Base-by-base conservation (phyloP, 2,329 filamentous ascomycete species). In the Zopfia rhizophila region DNA sequence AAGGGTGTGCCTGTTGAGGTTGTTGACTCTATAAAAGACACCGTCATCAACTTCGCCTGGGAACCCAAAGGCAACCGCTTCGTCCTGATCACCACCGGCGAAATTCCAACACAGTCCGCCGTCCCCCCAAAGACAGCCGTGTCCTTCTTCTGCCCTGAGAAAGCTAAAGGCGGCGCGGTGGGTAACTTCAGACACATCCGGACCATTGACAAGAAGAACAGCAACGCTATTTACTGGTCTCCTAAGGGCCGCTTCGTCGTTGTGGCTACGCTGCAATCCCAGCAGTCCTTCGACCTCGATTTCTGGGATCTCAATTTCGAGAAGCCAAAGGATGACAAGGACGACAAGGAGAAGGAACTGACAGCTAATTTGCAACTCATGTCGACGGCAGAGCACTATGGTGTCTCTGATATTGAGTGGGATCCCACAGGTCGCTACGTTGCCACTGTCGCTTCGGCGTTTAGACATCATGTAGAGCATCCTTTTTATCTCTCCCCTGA, bases 11-110 rank as follows among this genome's bases (percentile, higher is more conserved):
- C 94, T 1, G 93, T 99, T 42, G 94, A 99, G 75, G 94, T 97
- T 45, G 91, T 99, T 38, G 94, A 99, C 75, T 91, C 88, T 41
- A 89, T 99, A 76, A 97, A 97, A 78, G 94, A 97, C 68, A 96
- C 92, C 1, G 94, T 99, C 61, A 96, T 99, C 78, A 99, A 99
- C 81, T 99, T 99, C 70, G 91, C 94, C 7, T 99, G 94, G 94
- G 94, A 99, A 71, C 94, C 94, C 54, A 97, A 97, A 79, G 94
- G 94, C 53, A 92, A 96, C 73, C 88, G 94, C 27, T 99, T 99
- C 72, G 91, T 97, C 57, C 87, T 97, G 68, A 99, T 99, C 77
- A 97, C 92, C 24, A 94, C 90, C 13, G 89, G 91, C 8, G 94
- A 99, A 76, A 85, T 89, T 3, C 80, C 86, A 28, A 85, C 86